Evolutionary conservation across 257 asterid species (phyloP), one percentile per base, ranked within the genome.

Genomic region (Solanum pinnatisectum): DNA sequence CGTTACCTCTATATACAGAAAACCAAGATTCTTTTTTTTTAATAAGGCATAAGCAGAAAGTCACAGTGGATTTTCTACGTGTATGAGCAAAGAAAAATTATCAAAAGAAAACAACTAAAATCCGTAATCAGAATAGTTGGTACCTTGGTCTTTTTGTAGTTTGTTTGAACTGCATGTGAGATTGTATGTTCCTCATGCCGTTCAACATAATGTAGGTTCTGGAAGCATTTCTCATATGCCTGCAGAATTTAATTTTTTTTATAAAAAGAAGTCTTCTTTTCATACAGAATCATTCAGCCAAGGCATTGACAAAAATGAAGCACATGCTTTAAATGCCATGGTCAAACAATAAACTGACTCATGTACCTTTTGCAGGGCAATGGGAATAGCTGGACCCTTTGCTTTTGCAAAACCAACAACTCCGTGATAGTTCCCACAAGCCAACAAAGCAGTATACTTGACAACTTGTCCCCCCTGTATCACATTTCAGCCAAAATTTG

Each of bases 371-470:
- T 95, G 98, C 89, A 96, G 93, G 88, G 99, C 98, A 77, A 92
- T 84, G 11, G 97, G 96, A 88, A 92, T 89, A 70, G 96, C 88
- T 46, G 97, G 96, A 90, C 98, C 98, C 93, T 96, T 97, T 63
- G 98, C 98, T 93, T 93, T 97, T 87, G 98, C 99, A 89, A 90
- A 96, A 87, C 99, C 99, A 91, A 97, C 93, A 79, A 96, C 96
- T 40, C 98, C 99, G 25, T 95, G 92, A 93, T 96, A 96, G 92
- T 97, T 97, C 81, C 99, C 99, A 92, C 99, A 97, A 83, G 96
- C 99, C 60, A 97, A 91, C 93, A 95, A 92, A 33, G 97, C 98
- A 91, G 98, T 93, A 90, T 94, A 96, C 91, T 94, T 97, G 81
- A 91, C 79, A 76, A 95, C 95, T 95, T 92, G 98, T 68, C 98